Conservation (phyloP, 2,329 filamentous ascomycete genomes). For the Alternaria gaisen region DNA sequence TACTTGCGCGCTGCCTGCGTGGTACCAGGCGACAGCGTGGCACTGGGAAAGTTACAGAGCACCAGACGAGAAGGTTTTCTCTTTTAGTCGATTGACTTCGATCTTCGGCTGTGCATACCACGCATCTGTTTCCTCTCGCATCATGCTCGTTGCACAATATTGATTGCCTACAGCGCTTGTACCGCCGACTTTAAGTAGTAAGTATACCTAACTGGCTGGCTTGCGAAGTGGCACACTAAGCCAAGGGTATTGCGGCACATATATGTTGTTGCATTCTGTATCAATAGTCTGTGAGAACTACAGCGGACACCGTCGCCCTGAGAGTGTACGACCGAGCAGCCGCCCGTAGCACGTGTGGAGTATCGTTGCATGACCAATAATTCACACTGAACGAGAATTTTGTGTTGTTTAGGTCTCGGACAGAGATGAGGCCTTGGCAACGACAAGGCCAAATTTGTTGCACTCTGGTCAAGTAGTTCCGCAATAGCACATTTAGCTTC, state of each 20-base stretch:
- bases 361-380: neutral
- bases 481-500: neutral
- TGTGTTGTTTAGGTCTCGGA: neutral
- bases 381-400: neutral
- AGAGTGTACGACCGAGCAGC: neutral
- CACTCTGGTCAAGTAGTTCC: neutral
- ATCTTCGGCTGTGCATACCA: neutral
- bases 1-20: neutral
- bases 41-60: neutral
- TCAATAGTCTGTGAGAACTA: neutral
- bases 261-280: neutral
- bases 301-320: neutral
- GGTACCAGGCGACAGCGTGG: neutral
- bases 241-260: neutral
- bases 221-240: neutral
- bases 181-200: neutral
- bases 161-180: constrained; percentile 3
- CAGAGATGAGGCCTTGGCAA: neutral
- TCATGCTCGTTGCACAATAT: constrained; percentile 5
- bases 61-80: neutral
- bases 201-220: neutral
- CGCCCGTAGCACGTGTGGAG: neutral
- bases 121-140: neutral
- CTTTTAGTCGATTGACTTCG: constrained; percentile 1
- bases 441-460: neutral